A percentile compares a stretch with the other conserved stretches of the same genome.
Evolutionary conservation across 345 rosid species (phyloP).

Genomic region (Hibiscus syriacus): DNA sequence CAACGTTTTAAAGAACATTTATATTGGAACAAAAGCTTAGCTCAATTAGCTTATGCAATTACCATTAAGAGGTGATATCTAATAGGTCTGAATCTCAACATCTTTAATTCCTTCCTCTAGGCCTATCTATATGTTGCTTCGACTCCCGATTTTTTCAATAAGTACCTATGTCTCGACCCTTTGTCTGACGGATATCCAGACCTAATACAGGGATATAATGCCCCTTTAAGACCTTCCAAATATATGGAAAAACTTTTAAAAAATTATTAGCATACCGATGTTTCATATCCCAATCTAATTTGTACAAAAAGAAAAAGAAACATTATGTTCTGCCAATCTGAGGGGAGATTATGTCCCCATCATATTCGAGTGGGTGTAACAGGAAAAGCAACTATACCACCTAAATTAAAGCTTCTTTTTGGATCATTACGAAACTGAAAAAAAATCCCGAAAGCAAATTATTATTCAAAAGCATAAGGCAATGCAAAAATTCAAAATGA

Average conservation of each 20-base stretch:
- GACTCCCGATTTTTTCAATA: too few species aligned
- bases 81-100: neutral
- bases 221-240: too few species aligned
- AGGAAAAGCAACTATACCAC: neutral
- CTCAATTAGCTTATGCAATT: neutral
- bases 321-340: neutral
- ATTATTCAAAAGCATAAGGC: neutral
- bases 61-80: neutral
- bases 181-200: too few species aligned
- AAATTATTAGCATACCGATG: too few species aligned
- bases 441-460: neutral
- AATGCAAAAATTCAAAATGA: neutral
- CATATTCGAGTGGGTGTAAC: neutral
- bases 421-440: neutral
- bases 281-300: too few species aligned
- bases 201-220: too few species aligned
- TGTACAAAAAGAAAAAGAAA: neutral
- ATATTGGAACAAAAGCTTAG: neutral
- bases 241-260: too few species aligned
- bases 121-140: neutral
- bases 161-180: too few species aligned
- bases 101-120: neutral
- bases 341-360: neutral
- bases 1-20: neutral
- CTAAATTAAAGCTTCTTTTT: neutral